These are phyloP conservation scores for Phytophthora foliorum DNA, from an alignment of 352 stramenopile genomes.

Conservation along the genomic window DNA sequence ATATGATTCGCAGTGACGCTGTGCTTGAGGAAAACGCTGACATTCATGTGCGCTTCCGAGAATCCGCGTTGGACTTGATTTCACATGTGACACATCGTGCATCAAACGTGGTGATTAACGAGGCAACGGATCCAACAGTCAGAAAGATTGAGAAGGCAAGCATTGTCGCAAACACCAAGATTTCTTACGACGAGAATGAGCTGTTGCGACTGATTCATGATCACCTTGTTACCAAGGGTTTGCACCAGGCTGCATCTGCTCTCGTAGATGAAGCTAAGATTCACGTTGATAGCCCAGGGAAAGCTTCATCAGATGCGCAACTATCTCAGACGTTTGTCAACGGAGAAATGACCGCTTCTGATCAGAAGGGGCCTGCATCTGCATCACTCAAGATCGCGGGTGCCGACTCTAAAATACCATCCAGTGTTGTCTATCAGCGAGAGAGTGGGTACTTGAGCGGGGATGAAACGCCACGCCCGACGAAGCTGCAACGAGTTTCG, in stretches of 20 bases:
- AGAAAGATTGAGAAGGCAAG: slow-evolving; percentile 91
- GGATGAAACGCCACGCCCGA: slow-evolving; percentile 36
- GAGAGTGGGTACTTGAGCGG: slow-evolving; percentile 44
- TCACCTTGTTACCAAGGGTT: slow-evolving; percentile 83
- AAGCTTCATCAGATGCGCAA: slow-evolving; percentile 12
- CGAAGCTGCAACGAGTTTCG: slow-evolving; percentile 43
- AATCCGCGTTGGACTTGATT: slow-evolving; percentile 90
- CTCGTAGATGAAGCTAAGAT: slow-evolving; percentile 64
- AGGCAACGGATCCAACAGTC: slow-evolving; percentile 88
- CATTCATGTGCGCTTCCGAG: slow-evolving; percentile 87
- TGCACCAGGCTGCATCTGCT: slow-evolving; percentile 61
- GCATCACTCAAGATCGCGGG: background rate
- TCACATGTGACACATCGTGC: slow-evolving; percentile 87
- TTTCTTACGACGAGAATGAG: slow-evolving; percentile 88
- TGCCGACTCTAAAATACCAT: slow-evolving; percentile 25
- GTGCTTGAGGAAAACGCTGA: slow-evolving; percentile 90
- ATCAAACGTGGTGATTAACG: slow-evolving; percentile 87
- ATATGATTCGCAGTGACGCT: slow-evolving; percentile 88
- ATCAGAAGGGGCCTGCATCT: slow-evolving; percentile 13
- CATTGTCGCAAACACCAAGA: slow-evolving; percentile 89
- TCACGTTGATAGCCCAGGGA: slow-evolving; percentile 21
- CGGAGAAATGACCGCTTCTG: slow-evolving; percentile 5
- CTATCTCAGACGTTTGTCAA: slow-evolving; percentile 11
- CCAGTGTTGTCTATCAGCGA: slow-evolving; percentile 17
- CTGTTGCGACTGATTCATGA: slow-evolving; percentile 86